These are phyloP conservation scores for Diutina mesorugosa DNA, from an alignment of 1,139 yeast genomes.

Conservation along the genomic window DNA sequence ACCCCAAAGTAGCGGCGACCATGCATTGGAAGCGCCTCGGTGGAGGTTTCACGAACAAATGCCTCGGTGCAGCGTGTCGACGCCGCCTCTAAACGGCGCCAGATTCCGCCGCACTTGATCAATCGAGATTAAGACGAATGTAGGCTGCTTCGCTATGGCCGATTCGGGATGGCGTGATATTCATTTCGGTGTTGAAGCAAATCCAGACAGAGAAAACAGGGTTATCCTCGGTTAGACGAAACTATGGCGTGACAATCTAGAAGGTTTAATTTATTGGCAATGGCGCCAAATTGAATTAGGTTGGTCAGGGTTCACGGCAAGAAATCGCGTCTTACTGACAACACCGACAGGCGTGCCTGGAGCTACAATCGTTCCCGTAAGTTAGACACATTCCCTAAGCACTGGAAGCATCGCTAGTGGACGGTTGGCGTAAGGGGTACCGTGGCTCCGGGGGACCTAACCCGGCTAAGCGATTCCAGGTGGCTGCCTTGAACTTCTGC, in stretches of 20 bases:
- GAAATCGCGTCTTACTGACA: not conserved
- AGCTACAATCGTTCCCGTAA: not conserved
- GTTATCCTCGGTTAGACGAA: too few species aligned
- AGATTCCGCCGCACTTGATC: not conserved
- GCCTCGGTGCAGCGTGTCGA: not conserved
- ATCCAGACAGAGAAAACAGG: too few species aligned
- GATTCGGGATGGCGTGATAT: too few species aligned
- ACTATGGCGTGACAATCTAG: too few species aligned
- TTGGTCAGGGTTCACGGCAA: not conserved
- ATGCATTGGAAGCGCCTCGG: not conserved
- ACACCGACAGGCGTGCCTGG: not conserved
- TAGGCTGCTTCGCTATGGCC: too few species aligned
- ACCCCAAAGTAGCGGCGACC: not conserved
- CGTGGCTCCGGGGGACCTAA: not conserved
- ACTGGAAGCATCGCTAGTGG: not conserved
- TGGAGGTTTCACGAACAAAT: not conserved
- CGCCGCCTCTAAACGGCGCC: not conserved
- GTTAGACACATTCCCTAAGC: not conserved
- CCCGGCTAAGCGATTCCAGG: not conserved
- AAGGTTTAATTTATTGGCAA: too few species aligned
- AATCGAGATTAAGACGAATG: not conserved
- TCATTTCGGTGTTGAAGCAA: too few species aligned
- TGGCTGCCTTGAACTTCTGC: not conserved
- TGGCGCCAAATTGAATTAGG: not conserved
- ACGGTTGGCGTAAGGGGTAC: not conserved